phyloP scores from a whole-genome alignment of 805 yeast genomes.

The Kodamaea sagamina region DNA sequence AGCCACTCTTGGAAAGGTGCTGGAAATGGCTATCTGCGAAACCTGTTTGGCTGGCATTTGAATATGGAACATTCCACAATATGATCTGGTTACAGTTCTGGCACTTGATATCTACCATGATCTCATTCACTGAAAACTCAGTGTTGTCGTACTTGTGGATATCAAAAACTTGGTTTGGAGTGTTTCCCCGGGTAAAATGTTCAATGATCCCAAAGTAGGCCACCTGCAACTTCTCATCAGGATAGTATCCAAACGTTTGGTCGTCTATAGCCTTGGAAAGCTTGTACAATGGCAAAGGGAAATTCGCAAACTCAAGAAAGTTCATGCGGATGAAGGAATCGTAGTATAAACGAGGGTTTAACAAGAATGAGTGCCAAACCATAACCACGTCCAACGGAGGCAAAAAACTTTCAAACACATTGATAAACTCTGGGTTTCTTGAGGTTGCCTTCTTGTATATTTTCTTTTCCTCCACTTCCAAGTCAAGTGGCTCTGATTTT shows the following conservation, averaged over 20 bases:
- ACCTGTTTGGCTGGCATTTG: constrained; percentile 15
- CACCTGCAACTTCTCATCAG: constrained; percentile 9
- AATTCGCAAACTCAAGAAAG: constrained; percentile 17
- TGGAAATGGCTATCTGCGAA: constrained; percentile 18
- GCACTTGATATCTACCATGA: constrained; percentile 16
- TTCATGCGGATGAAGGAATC: constrained; percentile 19
- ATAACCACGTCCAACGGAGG: constrained; percentile 27
- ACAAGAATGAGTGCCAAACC: constrained; percentile 27
- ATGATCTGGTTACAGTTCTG: constrained; percentile 17
- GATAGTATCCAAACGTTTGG: constrained; percentile 16
- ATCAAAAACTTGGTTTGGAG: constrained; percentile 9
- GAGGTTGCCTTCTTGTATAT: constrained; percentile 5
- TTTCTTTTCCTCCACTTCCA: constrained; percentile 1
- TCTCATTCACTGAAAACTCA: constrained; percentile 11
- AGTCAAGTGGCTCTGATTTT: neutral
- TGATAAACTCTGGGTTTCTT: neutral
- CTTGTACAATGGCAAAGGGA: constrained; percentile 22
- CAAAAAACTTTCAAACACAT: constrained; percentile 10
- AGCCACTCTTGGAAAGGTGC: neutral
- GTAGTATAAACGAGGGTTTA: constrained; percentile 21
- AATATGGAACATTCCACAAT: constrained; percentile 13
- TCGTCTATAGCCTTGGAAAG: constrained; percentile 15
- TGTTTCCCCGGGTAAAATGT: constrained; percentile 1
- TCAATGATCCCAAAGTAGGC: constrained; percentile 13
- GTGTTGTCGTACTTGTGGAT: constrained; percentile 8